Evolutionary conservation across 2,329 filamentous ascomycete species (phyloP), one percentile per base, ranked within the genome.

Genomic region (Epichloe sibirici): DNA sequence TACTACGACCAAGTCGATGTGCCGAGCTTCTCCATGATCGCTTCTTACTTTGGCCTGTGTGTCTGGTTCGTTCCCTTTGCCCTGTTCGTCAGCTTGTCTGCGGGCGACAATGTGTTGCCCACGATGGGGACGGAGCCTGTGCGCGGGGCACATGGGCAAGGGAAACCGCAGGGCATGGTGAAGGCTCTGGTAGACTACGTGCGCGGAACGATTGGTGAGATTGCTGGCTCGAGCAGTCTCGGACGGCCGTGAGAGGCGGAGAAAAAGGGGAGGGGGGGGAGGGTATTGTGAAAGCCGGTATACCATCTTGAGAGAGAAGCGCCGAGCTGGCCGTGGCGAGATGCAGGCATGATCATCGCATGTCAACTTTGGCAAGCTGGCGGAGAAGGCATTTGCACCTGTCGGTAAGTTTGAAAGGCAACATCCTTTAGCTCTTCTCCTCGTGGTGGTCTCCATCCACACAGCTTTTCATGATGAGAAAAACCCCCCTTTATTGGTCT

Each of bases 61-160:
- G 90, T 98, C 0, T 98, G 93, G 93, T 77, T 98, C 1, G 88
- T 97, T 0, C 93, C 93, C 0, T 98, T 98, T 65, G 83, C 90
- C 15, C 76, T 98, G 13, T 98, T 98, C 64, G 91, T 98, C 49
- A 95, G 88, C 62, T 71, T 98, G 43, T 95, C 88, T 17, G 93
- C 93, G 0, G 89, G 90, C 51, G 93, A 98, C 65, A 97, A 97
- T 64, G 88, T 97, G 3, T 72, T 98, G 49, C 93, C 93, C 0
- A 94, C 85, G 7, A 96, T 96, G 79, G 88, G 89, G 12, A 88
- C 81, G 57, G 74, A 77, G 50, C 76, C 78, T 3, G 65, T 70
- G 8, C 70, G 69, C 12, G 72, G 71, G 25, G 65, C 68, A 5
- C 69, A 73, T 49, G 71, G 71, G 52, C 77, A 75, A 64, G 68